Percentiles rank a stretch among this genome's conserved stretches.
Conservation (phyloP, 106 monocot genomes). For the Triglochin maritima region DNA sequence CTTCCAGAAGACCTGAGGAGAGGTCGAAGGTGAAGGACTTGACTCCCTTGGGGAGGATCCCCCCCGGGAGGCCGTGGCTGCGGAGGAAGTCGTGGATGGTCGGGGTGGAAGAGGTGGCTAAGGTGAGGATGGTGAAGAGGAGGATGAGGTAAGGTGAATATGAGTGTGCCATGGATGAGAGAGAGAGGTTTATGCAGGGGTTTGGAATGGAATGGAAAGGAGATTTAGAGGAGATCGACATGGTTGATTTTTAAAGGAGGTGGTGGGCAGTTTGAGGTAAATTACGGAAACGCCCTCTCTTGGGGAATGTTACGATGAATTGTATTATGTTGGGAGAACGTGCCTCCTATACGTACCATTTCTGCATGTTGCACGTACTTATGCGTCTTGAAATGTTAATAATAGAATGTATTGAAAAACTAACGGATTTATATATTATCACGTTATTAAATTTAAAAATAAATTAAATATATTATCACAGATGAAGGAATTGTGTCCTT, state of each 20-base stretch:
- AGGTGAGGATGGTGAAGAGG: neutral
- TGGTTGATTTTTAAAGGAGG: neutral
- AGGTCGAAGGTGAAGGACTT: conserved; percentile 38
- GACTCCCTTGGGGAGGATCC: conserved; percentile 50
- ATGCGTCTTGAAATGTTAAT: no score
- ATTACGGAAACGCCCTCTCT: neutral
- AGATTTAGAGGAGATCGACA: neutral
- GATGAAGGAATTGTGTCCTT: no score
- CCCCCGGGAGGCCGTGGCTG: conserved; percentile 56
- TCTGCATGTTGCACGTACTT: neutral
- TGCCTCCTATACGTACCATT: no score
- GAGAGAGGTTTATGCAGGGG: neutral
- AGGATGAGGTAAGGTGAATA: neutral
- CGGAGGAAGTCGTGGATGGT: conserved; percentile 56
- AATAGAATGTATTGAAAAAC: no score
- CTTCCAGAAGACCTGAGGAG: conserved; percentile 41
- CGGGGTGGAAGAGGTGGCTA: conserved; percentile 1
- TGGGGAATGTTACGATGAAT: neutral
- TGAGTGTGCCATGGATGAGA: neutral
- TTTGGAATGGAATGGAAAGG: neutral
- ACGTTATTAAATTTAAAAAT: no score
- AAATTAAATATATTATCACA: no score
- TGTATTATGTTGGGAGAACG: no score
- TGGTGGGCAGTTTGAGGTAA: neutral
- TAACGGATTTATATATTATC: no score